Evolutionary conservation across 164 flowering plant species (phyloP).

Genomic region (Macadamia tetraphylla): DNA sequence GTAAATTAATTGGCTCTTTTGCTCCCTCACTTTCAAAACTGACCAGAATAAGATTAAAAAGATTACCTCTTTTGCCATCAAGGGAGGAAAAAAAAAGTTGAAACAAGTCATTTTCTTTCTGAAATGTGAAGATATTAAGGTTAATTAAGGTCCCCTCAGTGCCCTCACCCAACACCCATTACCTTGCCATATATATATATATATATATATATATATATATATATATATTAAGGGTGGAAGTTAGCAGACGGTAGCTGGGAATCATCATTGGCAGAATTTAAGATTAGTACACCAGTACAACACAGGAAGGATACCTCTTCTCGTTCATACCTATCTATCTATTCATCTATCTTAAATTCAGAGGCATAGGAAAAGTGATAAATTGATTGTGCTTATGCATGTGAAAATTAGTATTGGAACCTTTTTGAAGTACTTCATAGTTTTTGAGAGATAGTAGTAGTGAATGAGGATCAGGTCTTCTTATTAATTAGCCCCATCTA

Average conservation of each 20-base stretch:
- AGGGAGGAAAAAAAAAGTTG: too few species aligned
- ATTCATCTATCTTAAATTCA: background rate
- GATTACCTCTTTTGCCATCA: too few species aligned
- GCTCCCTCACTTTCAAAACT: background rate
- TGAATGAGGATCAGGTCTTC: background rate
- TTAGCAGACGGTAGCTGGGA: conserved; percentile 7
- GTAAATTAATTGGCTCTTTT: background rate
- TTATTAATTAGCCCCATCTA: background rate
- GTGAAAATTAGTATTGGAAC: background rate
- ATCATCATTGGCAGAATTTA: conserved; percentile 3
- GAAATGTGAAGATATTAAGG: too few species aligned
- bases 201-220: too few species aligned
- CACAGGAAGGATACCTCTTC: too few species aligned
- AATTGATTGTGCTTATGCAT: background rate
- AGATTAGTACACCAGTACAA: background rate
- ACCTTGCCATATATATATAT: too few species aligned
- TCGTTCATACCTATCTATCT: too few species aligned
- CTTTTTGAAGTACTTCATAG: background rate
- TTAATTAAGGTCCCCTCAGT: too few species aligned
- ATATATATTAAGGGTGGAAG: background rate
- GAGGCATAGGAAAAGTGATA: background rate
- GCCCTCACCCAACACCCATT: too few species aligned
- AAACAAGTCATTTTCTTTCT: background rate
- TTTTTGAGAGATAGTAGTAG: too few species aligned
- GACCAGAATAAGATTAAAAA: too few species aligned